Conservation (phyloP, 1,284 basidiomycete genomes). For the Trichosporon faecale region DNA sequence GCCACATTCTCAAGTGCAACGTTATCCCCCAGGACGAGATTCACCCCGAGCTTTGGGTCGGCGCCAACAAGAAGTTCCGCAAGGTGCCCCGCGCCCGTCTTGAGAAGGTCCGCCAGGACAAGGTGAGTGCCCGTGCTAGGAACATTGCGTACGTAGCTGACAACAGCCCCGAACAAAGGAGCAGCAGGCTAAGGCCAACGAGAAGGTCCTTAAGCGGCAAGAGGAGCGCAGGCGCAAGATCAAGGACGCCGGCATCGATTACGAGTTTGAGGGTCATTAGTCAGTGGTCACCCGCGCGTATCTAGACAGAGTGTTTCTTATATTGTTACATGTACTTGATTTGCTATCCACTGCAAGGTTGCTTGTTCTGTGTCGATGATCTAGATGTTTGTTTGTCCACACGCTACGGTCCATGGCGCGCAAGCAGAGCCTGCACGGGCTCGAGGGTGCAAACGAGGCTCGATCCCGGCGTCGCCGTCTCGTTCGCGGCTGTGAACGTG, state of each 20-base stretch:
- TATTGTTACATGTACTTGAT: conserved; percentile 13
- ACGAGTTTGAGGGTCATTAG: conserved; percentile 67
- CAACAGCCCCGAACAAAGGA: conserved; percentile 69
- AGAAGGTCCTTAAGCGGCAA: conserved; percentile 73
- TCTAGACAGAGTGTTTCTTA: conserved; percentile 10
- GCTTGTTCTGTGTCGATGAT: background rate
- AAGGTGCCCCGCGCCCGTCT: conserved; percentile 70
- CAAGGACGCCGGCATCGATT: conserved; percentile 77
- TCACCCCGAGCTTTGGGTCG: conserved; percentile 91
- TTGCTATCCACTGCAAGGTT: conserved; percentile 3
- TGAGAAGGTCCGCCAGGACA: conserved; percentile 72
- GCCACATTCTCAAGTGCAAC: conserved; percentile 86
- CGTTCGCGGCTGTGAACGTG: background rate
- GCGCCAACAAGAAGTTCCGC: conserved; percentile 89
- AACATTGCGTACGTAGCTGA: background rate
- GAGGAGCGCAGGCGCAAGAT: conserved; percentile 74
- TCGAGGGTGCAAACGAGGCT: background rate
- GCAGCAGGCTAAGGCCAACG: conserved; percentile 64
- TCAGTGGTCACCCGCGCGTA: background rate
- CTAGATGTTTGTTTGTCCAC: background rate
- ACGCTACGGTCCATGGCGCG: background rate
- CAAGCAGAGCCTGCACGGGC: background rate
- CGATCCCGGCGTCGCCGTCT: background rate
- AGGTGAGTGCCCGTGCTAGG: conserved; percentile 61
- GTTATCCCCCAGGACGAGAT: conserved; percentile 78